These are phyloP conservation scores for Exophiala xenobiotica DNA, from an alignment of 2,329 filamentous ascomycete genomes.

Conservation along the genomic window DNA sequence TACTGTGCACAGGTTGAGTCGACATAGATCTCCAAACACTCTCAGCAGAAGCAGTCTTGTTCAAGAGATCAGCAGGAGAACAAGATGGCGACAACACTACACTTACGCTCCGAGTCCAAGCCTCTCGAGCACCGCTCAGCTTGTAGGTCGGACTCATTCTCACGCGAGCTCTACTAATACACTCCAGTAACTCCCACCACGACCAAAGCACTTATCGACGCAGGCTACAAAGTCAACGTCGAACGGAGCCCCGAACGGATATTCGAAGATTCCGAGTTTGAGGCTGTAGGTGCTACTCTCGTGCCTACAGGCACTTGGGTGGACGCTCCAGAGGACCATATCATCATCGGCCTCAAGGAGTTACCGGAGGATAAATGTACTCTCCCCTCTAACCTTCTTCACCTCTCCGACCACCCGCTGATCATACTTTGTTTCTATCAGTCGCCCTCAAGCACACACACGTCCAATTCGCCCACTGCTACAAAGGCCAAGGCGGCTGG, in stretches of 20 bases:
- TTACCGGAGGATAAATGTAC: constrained; percentile 61
- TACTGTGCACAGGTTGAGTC: not conserved
- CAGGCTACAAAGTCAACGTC: constrained; percentile 67
- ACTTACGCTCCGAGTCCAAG: constrained; percentile 30
- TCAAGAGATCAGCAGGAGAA: too few relatives aligned
- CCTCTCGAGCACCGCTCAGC: constrained; percentile 31
- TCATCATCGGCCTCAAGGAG: constrained; percentile 77
- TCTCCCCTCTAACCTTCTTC: too few relatives aligned
- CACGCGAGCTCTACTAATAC: too few relatives aligned
- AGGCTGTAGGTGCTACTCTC: constrained; percentile 62
- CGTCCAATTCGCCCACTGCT: constrained; percentile 71
- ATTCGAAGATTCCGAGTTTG: constrained; percentile 57
- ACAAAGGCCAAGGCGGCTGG: constrained; percentile 77
- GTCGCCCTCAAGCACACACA: constrained; percentile 71
- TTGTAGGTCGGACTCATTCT: constrained; percentile 17
- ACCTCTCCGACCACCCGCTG: too few relatives aligned
- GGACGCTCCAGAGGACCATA: constrained; percentile 64
- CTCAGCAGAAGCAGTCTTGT: too few relatives aligned
- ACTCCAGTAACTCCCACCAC: constrained; percentile 46
- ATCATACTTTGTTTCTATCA: not conserved
- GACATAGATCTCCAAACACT: too few relatives aligned
- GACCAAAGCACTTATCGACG: constrained; percentile 63
- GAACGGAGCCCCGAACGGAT: constrained; percentile 69
- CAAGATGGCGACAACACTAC: constrained; percentile 28
- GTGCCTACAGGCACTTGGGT: constrained; percentile 68